Conservation (phyloP, 495 filamentous ascomycete genomes). For the Neurospora intermedia region DNA sequence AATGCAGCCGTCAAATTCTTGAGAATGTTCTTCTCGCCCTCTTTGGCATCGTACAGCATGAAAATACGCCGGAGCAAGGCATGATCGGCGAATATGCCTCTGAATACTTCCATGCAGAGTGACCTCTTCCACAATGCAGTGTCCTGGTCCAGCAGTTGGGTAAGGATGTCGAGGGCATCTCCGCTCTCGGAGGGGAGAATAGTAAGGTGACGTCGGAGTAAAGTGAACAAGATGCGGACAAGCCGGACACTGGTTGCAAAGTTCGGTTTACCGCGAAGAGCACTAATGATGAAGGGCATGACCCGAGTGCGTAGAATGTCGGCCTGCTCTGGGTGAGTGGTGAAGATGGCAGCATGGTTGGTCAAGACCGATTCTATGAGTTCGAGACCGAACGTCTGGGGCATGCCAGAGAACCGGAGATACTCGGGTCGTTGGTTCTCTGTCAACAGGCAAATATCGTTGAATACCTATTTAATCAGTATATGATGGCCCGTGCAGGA, state of each 20-base stretch:
- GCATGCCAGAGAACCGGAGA: slow-evolving; percentile 61
- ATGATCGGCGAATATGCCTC: slow-evolving; percentile 71
- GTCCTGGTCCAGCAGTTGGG: slow-evolving; percentile 81
- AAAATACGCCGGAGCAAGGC: slow-evolving; percentile 71
- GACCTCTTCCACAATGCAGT: slow-evolving; percentile 72
- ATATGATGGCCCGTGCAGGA: background rate
- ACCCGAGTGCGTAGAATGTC: slow-evolving; percentile 68
- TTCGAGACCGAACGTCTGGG: slow-evolving; percentile 76
- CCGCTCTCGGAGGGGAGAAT: slow-evolving; percentile 72
- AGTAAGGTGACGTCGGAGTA: slow-evolving; percentile 65
- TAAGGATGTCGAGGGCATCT: slow-evolving; percentile 73
- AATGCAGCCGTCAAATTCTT: slow-evolving; percentile 72
- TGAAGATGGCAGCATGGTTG: slow-evolving; percentile 73
- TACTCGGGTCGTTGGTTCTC: slow-evolving; percentile 76
- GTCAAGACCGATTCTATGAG: slow-evolving; percentile 80
- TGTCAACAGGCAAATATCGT: slow-evolving; percentile 79
- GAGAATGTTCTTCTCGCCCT: slow-evolving; percentile 65
- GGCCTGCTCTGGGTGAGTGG: slow-evolving; percentile 67
- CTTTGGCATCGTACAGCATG: slow-evolving; percentile 60
- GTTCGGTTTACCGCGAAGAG: slow-evolving; percentile 62
- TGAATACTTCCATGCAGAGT: slow-evolving; percentile 82
- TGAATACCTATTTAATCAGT: slow-evolving; percentile 50
- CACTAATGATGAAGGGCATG: slow-evolving; percentile 71
- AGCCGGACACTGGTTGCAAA: slow-evolving; percentile 80
- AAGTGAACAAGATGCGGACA: slow-evolving; percentile 66